phyloP scores from a whole-genome alignment of 495 filamentous ascomycete species.

The Penicillium cosmopolitanum region DNA sequence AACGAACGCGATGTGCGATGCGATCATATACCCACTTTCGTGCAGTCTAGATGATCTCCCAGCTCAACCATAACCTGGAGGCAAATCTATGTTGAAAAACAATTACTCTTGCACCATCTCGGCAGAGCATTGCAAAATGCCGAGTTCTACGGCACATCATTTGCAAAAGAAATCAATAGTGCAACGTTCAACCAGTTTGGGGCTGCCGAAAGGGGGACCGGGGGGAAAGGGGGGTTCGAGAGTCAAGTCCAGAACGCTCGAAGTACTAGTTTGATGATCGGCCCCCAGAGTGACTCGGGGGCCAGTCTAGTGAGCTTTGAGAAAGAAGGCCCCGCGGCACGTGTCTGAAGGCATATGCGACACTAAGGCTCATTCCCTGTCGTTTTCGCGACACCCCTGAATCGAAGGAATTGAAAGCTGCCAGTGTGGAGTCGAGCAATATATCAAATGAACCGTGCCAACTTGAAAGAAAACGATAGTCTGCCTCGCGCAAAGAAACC shows the following conservation, averaged over 20 bases:
- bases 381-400: conserved; percentile 2
- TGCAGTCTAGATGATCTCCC: background rate
- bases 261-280: conserved; percentile 12
- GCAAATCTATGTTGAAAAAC: background rate
- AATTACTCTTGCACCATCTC: background rate
- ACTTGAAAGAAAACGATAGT: background rate
- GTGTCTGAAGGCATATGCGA: conserved; percentile 9
- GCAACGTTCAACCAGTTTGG: conserved; percentile 12
- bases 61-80: background rate
- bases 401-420: conserved; percentile 1
- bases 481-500: background rate
- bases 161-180: conserved; percentile 6
- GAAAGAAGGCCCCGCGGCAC: conserved; percentile 7
- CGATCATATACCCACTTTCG: conserved; percentile 14
- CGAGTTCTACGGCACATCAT: background rate
- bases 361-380: conserved; percentile 6
- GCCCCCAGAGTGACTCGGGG: conserved; percentile 3
- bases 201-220: background rate
- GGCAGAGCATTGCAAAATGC: background rate
- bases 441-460: background rate
- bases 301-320: background rate
- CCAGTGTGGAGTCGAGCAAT: background rate
- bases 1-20: conserved; percentile 8
- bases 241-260: conserved; percentile 12
- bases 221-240: background rate